Percentiles rank a stretch among this genome's conserved stretches.
Conservation (phyloP, 83 land plant genomes). For the Thuja plicata region DNA sequence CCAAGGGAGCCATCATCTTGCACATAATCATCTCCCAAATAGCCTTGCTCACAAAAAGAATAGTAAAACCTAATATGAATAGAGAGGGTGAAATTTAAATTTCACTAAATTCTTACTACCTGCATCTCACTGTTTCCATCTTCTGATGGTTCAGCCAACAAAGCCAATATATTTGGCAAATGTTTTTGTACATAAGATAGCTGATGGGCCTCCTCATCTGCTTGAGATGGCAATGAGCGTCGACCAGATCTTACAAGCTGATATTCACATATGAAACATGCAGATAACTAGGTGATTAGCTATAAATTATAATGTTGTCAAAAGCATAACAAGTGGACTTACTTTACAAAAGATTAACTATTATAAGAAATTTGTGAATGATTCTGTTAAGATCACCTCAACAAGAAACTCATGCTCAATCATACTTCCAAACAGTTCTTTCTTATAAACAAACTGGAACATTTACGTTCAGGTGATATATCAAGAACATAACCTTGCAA, state of each 20-base stretch:
- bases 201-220: slow-evolving; percentile 97
- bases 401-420: not conserved
- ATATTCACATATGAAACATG: slow-evolving; percentile 9
- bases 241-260: slow-evolving; percentile 82
- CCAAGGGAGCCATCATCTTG: not conserved
- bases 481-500: not conserved
- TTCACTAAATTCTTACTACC: slow-evolving; percentile 40
- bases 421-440: not conserved
- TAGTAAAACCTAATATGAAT: not conserved
- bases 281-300: not conserved
- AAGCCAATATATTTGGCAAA: slow-evolving; percentile 68
- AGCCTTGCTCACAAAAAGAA: not conserved
- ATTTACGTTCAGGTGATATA: not conserved
- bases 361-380: not conserved
- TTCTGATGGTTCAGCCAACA: slow-evolving; percentile 76
- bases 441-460: not conserved
- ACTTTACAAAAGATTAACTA: not conserved
- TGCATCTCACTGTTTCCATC: slow-evolving; percentile 64
- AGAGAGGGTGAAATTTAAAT: not conserved
- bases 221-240: slow-evolving; percentile 84
- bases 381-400: not conserved
- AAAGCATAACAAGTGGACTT: not conserved
- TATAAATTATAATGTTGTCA: not conserved
- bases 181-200: slow-evolving; percentile 90
- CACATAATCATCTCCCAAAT: not conserved